Evolutionary conservation across 2,329 filamentous ascomycete species (phyloP).

Genomic region (Shiraia sp.): DNA sequence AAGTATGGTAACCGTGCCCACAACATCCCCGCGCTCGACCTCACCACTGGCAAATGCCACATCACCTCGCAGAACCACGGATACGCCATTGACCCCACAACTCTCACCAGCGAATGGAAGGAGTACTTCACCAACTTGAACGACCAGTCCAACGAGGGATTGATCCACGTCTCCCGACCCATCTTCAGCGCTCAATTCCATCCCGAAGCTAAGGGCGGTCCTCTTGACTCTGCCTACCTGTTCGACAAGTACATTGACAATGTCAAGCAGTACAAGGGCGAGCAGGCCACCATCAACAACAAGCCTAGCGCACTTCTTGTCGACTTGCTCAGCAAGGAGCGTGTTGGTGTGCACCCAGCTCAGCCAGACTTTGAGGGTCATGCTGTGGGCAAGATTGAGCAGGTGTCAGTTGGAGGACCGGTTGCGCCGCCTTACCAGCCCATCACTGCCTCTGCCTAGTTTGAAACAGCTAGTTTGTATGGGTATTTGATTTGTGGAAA

Average conservation of each 20-base stretch:
- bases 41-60: constrained; percentile 96
- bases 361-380: constrained; percentile 40
- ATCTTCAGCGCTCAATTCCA: constrained; percentile 99
- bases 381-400: constrained; percentile 30
- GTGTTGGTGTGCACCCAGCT: constrained; percentile 74
- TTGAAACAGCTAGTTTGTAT: too few relatives aligned
- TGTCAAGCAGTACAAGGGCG: constrained; percentile 86
- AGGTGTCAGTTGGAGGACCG: constrained; percentile 31
- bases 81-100: constrained; percentile 87
- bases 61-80: constrained; percentile 99
- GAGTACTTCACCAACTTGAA: constrained; percentile 99
- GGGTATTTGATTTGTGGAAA: too few relatives aligned
- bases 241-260: constrained; percentile 96
- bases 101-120: constrained; percentile 84
- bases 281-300: constrained; percentile 78
- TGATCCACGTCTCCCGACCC: constrained; percentile 93
- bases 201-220: constrained; percentile 95
- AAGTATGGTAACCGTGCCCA: constrained; percentile 99
- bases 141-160: constrained; percentile 94
- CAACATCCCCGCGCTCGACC: constrained; percentile 94
- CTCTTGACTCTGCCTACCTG: constrained; percentile 91
- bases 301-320: constrained; percentile 85
- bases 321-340: constrained; percentile 89
- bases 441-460: constrained; percentile 38
- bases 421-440: constrained; percentile 39